Percentiles rank a stretch among this genome's conserved stretches.
Conservation (phyloP, 2,329 filamentous ascomycete genomes). For the Arachnomyces sp. region DNA sequence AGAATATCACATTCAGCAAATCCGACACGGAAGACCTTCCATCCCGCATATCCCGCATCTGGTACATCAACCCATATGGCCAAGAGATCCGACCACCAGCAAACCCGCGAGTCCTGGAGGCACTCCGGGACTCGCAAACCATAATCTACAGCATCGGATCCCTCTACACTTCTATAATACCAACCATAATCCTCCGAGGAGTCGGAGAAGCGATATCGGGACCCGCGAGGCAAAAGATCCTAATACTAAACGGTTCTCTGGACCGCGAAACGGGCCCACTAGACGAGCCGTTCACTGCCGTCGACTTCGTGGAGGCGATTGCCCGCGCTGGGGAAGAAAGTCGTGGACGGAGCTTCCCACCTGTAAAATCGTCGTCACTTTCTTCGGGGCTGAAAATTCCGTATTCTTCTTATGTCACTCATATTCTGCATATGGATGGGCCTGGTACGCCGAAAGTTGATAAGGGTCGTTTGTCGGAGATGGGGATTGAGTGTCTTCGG, state of each 20-base stretch:
- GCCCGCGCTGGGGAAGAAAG: constrained; percentile 65
- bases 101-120: constrained; percentile 69
- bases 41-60: constrained; percentile 69
- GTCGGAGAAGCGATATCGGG: constrained; percentile 58
- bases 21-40: constrained; percentile 69
- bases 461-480: constrained; percentile 48
- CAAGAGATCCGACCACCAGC: constrained; percentile 82
- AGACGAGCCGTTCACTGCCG: constrained; percentile 56
- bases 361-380: neutral
- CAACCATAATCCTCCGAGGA: constrained; percentile 68
- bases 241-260: constrained; percentile 73
- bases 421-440: constrained; percentile 71
- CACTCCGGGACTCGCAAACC: constrained; percentile 55
- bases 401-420: constrained; percentile 66
- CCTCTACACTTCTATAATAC: constrained; percentile 81
- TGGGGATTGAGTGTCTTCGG: constrained; percentile 70
- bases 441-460: constrained; percentile 63
- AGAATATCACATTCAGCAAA: constrained; percentile 78
- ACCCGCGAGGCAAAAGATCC: constrained; percentile 57
- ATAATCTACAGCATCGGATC: constrained; percentile 92
- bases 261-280: constrained; percentile 81
- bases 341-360: constrained; percentile 35
- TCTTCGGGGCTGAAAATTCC: constrained; percentile 27
- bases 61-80: constrained; percentile 99
- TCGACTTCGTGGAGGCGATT: constrained; percentile 76